Base-by-base conservation (phyloP, 2,329 filamentous ascomycete species). In the Cryphonectria carpinicola region DNA sequence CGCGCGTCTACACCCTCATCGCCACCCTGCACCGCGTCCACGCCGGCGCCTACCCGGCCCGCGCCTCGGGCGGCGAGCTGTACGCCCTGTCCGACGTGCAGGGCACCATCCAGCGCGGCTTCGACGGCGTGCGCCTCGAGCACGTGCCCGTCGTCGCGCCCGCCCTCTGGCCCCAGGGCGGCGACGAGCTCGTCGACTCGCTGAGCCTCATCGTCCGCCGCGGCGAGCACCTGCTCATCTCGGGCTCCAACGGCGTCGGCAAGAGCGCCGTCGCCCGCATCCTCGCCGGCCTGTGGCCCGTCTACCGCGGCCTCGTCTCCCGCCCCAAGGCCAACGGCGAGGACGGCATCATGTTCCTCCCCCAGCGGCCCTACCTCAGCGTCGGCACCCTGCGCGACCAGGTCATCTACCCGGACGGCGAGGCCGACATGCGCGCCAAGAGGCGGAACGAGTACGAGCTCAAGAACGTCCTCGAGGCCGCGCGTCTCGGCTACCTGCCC, bases 261-360 rank as follows among this genome's bases (percentile, higher is more conserved):
- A 99, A 98, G 84, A 95, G 89, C 71, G 92, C 95, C 22, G 94
- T 99, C 65, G 85, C 94, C 5, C 91, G 96, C 65, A 89, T 98
- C 41, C 89, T 97, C 10, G 94, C 95, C 0, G 96, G 96, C 0
- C 85, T 99, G 13, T 99, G 97, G 96, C 97, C 96, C 0, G 92
- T 97, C 0, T 99, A 98, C 79, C 92, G 96, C 61, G 96, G 96
- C 3, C 86, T 99, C 2, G 93, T 98, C 25, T 97, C 93, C 71
- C 90, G 95, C 1, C 95, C 96, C 3, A 93, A 96, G 77, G 87
- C 84, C 54, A 88, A 89, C 58, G 94, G 94, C 54, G 87, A 91
- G 73, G 95, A 98, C 74, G 96, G 96, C 71, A 97, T 99, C 82
- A 98, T 99, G 95, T 98, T 99, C 82, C 87, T 99, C 14, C 96